Percentiles rank a stretch among this genome's conserved stretches.
Conservation (phyloP, 1,139 yeast genomes). For the Lodderomyces orthopsilosis region DNA sequence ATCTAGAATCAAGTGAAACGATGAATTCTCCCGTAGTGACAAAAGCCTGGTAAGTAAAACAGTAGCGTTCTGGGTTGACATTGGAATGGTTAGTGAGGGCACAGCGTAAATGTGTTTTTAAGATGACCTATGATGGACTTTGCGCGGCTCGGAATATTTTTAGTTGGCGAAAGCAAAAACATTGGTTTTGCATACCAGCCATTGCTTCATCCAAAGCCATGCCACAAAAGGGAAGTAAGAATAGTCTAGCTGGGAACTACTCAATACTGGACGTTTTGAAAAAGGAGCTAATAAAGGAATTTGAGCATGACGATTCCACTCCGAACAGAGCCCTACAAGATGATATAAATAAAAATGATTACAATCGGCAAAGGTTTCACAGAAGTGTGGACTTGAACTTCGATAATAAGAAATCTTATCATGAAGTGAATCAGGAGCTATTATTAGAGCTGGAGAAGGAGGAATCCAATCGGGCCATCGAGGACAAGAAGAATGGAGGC, state of each 20-base stretch:
- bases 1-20: conserved; percentile 68
- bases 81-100: no score
- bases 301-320: conserved; percentile 21
- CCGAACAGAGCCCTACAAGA: conserved; percentile 19
- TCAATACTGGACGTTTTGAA: conserved; percentile 31
- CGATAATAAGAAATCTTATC: conserved; percentile 25
- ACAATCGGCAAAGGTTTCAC: conserved; percentile 22
- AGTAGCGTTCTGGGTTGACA: conserved; percentile 52
- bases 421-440: conserved; percentile 37
- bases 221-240: conserved; percentile 11
- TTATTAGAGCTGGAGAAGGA: conserved; percentile 30
- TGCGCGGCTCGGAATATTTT: no score
- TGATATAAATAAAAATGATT: conserved; percentile 20
- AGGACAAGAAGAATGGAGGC: conserved; percentile 15
- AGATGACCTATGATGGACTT: no score
- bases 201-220: conserved; percentile 1
- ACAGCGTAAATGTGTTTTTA: no score
- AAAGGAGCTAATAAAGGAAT: conserved; percentile 25
- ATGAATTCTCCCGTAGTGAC: conserved; percentile 67
- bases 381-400: conserved; percentile 25
- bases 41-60: conserved; percentile 63
- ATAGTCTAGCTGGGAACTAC: conserved; percentile 28
- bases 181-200: no score
- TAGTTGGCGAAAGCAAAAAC: no score
- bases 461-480: conserved; percentile 19